phyloP scores from a whole-genome alignment of 352 stramenopile genomes.

The Pythium oligandrum region DNA sequence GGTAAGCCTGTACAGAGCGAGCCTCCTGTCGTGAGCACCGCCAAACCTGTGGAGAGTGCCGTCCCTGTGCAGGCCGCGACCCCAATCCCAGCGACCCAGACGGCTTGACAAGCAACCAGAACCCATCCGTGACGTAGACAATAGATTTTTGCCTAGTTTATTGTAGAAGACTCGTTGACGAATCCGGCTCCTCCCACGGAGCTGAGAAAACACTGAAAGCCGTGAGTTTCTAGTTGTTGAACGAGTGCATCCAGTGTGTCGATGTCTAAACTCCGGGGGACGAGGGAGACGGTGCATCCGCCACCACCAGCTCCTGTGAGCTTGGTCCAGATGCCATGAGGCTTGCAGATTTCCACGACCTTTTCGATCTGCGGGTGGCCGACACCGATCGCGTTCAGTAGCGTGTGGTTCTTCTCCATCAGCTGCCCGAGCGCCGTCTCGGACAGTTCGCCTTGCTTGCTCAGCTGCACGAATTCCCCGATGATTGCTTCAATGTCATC shows the following conservation, averaged over 20 bases:
- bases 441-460: conserved; percentile 31
- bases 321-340: conserved; percentile 73
- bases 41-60: no score
- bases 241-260: conserved; percentile 37
- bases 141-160: conserved; percentile 4
- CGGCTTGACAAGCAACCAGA: no score
- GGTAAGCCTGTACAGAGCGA: no score
- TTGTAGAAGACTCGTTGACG: conserved; percentile 1
- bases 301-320: conserved; percentile 87
- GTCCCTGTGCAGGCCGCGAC: no score
- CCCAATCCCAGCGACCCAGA: no score
- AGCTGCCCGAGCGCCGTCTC: conserved; percentile 36
- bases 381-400: conserved; percentile 78
- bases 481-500: conserved; percentile 77
- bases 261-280: conserved; percentile 42
- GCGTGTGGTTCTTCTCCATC: conserved; percentile 69
- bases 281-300: conserved; percentile 84
- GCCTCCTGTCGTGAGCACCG: no score
- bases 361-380: conserved; percentile 80
- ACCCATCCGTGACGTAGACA: background rate
- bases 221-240: conserved; percentile 29
- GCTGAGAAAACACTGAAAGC: conserved; percentile 20
- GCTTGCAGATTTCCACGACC: conserved; percentile 53
- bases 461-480: conserved; percentile 45
- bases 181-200: conserved; percentile 15